Conservation (phyloP, 2,329 filamentous ascomycete species). For the Claviceps monticola region DNA sequence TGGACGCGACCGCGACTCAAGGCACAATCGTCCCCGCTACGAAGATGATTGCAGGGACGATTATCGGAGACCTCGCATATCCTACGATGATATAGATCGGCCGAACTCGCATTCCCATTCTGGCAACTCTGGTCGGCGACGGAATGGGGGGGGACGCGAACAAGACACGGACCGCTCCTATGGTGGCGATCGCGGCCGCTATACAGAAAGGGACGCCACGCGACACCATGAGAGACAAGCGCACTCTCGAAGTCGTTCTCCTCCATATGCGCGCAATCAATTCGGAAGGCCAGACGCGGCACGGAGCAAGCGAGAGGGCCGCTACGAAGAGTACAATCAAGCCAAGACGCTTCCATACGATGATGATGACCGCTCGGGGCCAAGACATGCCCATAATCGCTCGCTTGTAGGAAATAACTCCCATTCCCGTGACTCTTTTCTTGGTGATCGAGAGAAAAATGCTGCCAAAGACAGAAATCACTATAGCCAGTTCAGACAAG, state of each 20-base stretch:
- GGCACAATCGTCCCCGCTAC: constrained; percentile 48
- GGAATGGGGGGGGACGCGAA: constrained; percentile 32
- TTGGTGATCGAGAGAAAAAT: constrained; percentile 50
- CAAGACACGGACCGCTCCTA: constrained; percentile 8
- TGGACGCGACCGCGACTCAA: constrained; percentile 32
- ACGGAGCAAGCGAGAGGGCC: constrained; percentile 18
- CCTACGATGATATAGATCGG: constrained; percentile 45
- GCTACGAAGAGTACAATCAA: constrained; percentile 2
- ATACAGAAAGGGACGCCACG: constrained; percentile 17
- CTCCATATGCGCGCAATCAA: constrained; percentile 29
- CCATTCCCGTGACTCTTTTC: constrained; percentile 45
- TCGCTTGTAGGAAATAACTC: constrained; percentile 44
- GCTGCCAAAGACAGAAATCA: constrained; percentile 5
- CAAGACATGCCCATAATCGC: constrained; percentile 45
- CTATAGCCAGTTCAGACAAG: constrained; percentile 4
- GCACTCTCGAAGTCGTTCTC: constrained; percentile 42
- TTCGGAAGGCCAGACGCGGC: constrained; percentile 22
- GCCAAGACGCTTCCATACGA: constrained; percentile 6
- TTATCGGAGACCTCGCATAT: constrained; percentile 31
- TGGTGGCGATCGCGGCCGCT: constrained; percentile 17
- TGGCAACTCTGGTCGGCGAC: constrained; percentile 2
- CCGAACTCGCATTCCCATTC: constrained; percentile 20
- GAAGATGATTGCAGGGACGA: constrained; percentile 39
- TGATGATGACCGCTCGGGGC: constrained; percentile 3
- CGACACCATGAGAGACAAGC: constrained; percentile 35